phyloP scores from a whole-genome alignment of 1,139 yeast genomes.

The Taphrina flavorubra region DNA sequence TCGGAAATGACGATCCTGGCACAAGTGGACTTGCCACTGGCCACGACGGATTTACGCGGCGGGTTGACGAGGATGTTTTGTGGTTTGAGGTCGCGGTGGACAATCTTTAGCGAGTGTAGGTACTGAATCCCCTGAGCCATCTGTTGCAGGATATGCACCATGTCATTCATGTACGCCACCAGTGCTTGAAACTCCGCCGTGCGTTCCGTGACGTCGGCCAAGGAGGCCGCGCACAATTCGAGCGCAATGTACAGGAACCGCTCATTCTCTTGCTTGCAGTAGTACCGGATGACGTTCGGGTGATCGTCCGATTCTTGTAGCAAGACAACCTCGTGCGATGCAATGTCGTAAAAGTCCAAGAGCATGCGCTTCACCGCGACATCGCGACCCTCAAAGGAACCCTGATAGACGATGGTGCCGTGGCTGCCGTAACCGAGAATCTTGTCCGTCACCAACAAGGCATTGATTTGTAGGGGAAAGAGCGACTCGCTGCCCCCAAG shows the following conservation, averaged over 20 bases:
- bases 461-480: slow-evolving; percentile 40
- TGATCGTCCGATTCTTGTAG: slow-evolving; percentile 95
- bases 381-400: slow-evolving; percentile 86
- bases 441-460: slow-evolving; percentile 63
- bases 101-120: slow-evolving; percentile 86
- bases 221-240: slow-evolving; percentile 85
- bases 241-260: slow-evolving; percentile 89
- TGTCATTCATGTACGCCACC: slow-evolving; percentile 53
- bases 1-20: slow-evolving; percentile 84
- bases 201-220: slow-evolving; percentile 80
- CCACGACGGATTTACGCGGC: slow-evolving; percentile 55
- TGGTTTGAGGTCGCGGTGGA: slow-evolving; percentile 94
- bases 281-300: slow-evolving; percentile 91
- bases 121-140: slow-evolving; percentile 85
- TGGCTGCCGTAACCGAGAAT: slow-evolving; percentile 94
- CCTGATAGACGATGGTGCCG: slow-evolving; percentile 92
- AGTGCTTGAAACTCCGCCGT: slow-evolving; percentile 54
- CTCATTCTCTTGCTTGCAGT: slow-evolving; percentile 86
- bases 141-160: slow-evolving; percentile 63
- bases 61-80: slow-evolving; percentile 90
- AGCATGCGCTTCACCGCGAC: slow-evolving; percentile 96
- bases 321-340: slow-evolving; percentile 88
- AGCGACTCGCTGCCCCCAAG: slow-evolving; percentile 2
- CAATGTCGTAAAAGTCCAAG: slow-evolving; percentile 89
- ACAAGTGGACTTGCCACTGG: slow-evolving; percentile 39